These are phyloP conservation scores for Pleodorina starrii DNA, from an alignment of 139 green algal genomes.

Conservation along the genomic window DNA sequence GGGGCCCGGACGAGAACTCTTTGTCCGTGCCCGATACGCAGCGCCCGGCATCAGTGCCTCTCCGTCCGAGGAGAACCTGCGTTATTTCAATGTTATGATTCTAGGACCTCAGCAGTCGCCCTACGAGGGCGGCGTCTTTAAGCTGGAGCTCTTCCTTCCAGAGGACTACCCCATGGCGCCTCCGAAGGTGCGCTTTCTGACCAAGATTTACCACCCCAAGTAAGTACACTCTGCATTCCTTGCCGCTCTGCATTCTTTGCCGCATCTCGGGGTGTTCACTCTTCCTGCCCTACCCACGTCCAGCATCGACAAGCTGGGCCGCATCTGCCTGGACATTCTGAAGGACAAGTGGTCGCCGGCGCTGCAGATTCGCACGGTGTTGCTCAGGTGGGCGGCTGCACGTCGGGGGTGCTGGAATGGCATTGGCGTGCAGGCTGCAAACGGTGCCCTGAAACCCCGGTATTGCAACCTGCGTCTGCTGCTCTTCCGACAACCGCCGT, in stretches of 20 bases:
- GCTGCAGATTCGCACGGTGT: constrained; percentile 98
- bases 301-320: constrained; percentile 97
- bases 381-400: constrained; percentile 82
- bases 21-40: constrained; percentile 61
- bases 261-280: background rate
- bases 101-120: constrained; percentile 90
- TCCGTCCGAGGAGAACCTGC: constrained; percentile 96
- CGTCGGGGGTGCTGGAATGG: no score
- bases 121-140: constrained; percentile 97
- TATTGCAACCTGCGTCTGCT: background rate
- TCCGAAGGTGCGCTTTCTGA: constrained; percentile 98
- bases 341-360: constrained; percentile 99
- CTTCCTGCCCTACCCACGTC: background rate
- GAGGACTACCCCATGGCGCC: constrained; percentile 99
- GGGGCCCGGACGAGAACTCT: no score
- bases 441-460: background rate
- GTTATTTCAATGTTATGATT: constrained; percentile 99
- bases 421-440: no score
- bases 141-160: constrained; percentile 98
- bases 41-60: constrained; percentile 96
- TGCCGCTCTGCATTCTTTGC: no score
- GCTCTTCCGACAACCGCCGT: background rate
- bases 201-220: constrained; percentile 99
- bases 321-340: constrained; percentile 99
- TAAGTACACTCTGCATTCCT: background rate